phyloP scores from a whole-genome alignment of 1,139 yeast species.

The Protomyces inundatus region DNA sequence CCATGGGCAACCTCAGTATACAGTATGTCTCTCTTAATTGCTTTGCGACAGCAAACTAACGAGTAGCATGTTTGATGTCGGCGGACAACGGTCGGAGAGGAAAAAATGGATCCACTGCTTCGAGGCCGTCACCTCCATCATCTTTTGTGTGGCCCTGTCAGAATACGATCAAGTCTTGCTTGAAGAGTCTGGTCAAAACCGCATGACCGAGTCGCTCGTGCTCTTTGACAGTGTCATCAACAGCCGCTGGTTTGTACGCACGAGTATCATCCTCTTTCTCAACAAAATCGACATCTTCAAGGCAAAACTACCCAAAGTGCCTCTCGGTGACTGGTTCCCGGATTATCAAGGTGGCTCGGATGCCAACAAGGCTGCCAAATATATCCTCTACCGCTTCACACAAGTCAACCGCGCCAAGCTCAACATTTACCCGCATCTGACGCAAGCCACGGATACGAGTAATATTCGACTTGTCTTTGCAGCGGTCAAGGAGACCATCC shows the following conservation, averaged over 20 bases:
- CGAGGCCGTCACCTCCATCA: slow-evolving; percentile 80
- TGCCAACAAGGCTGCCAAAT: slow-evolving; percentile 58
- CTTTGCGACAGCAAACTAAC: not conserved
- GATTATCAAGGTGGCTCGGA: slow-evolving; percentile 49
- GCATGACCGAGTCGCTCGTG: slow-evolving; percentile 85
- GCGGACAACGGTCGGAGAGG: slow-evolving; percentile 93
- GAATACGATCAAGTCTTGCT: slow-evolving; percentile 89
- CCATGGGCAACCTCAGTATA: slow-evolving; percentile 52
- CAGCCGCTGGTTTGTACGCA: slow-evolving; percentile 74
- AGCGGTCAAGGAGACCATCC: slow-evolving; percentile 87
- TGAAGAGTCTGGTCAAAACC: slow-evolving; percentile 71
- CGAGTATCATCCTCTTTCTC: slow-evolving; percentile 82
- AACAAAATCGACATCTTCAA: slow-evolving; percentile 83
- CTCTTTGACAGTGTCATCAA: slow-evolving; percentile 80
- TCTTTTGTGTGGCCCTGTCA: slow-evolving; percentile 86
- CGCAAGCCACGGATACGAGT: slow-evolving; percentile 91
- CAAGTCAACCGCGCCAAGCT: slow-evolving; percentile 55
- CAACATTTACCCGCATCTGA: slow-evolving; percentile 71
- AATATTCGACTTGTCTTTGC: slow-evolving; percentile 44
- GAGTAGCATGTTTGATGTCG: slow-evolving; percentile 71
- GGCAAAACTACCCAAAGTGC: slow-evolving; percentile 59
- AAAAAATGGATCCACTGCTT: slow-evolving; percentile 96
- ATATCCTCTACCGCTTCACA: slow-evolving; percentile 61
- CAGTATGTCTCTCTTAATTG: slow-evolving; percentile 7
- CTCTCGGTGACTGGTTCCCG: slow-evolving; percentile 65